These are phyloP conservation scores for Phytophthora quininea DNA, from an alignment of 352 stramenopile genomes.

Conservation along the genomic window DNA sequence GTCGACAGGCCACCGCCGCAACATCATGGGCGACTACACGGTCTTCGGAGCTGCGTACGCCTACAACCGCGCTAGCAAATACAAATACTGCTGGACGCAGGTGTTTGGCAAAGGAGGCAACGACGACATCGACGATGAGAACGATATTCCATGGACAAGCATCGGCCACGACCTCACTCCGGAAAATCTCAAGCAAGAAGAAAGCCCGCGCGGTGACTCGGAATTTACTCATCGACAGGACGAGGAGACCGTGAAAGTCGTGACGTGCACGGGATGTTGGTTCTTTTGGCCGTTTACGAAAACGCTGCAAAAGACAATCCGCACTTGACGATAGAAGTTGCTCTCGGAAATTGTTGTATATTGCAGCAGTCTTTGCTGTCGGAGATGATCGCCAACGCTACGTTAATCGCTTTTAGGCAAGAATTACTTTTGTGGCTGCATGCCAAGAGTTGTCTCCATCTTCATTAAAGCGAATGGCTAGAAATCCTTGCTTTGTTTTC, in stretches of 20 bases:
- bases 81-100: slow-evolving; percentile 59
- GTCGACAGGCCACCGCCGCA: slow-evolving; percentile 45
- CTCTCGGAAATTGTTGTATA: too few species aligned
- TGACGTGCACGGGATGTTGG: slow-evolving; percentile 30
- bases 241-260: slow-evolving; percentile 11
- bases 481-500: not conserved
- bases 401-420: too few species aligned
- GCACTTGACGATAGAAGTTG: too few species aligned
- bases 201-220: slow-evolving; percentile 12
- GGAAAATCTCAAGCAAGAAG: slow-evolving; percentile 16
- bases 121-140: slow-evolving; percentile 27
- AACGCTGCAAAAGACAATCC: not conserved
- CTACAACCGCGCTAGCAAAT: slow-evolving; percentile 32
- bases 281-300: slow-evolving; percentile 25
- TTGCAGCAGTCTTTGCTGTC: too few species aligned
- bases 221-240: slow-evolving; percentile 7
- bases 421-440: too few species aligned
- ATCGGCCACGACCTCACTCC: slow-evolving; percentile 21
- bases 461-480: too few species aligned
- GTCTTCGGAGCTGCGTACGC: slow-evolving; percentile 39
- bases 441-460: too few species aligned
- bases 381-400: too few species aligned
- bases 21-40: slow-evolving; percentile 43
- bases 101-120: slow-evolving; percentile 38
- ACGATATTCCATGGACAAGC: slow-evolving; percentile 23